phyloP scores from a whole-genome alignment of 352 stramenopile species.

The Aphanomyces stellatus region DNA sequence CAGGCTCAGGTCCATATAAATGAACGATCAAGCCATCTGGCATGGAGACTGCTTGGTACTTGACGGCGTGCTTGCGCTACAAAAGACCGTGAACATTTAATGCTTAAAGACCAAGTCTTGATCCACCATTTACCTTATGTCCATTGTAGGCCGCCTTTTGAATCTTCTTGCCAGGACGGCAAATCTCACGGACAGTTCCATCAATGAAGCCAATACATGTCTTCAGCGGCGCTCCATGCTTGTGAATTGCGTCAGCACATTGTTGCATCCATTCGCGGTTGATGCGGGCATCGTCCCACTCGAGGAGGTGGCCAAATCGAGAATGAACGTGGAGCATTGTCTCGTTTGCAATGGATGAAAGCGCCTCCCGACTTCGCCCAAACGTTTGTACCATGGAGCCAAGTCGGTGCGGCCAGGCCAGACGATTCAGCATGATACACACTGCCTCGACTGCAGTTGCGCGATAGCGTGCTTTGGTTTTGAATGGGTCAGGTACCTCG shows the following conservation, averaged over 20 bases:
- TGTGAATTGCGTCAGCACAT: not conserved
- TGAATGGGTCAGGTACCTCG: not conserved
- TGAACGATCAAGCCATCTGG: not conserved
- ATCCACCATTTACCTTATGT: not conserved
- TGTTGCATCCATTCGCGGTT: not conserved
- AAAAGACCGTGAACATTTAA: not conserved
- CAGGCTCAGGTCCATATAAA: not conserved
- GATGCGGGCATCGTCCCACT: not conserved
- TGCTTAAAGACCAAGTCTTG: not conserved
- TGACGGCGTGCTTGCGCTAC: not conserved
- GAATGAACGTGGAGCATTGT: not conserved
- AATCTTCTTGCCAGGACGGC: not conserved
- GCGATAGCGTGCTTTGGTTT: not conserved
- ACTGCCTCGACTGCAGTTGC: not conserved
- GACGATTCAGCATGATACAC: constrained; percentile 3
- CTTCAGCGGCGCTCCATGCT: not conserved
- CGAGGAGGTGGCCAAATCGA: not conserved
- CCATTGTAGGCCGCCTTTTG: not conserved
- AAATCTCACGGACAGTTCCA: not conserved
- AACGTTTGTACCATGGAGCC: not conserved
- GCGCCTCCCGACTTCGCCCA: not conserved
- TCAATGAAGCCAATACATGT: not conserved
- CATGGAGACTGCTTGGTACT: not conserved
- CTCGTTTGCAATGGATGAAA: not conserved
- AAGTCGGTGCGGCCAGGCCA: not conserved